phyloP scores from a whole-genome alignment of 2,329 filamentous ascomycete species.

The Cryphonectria japonica region DNA sequence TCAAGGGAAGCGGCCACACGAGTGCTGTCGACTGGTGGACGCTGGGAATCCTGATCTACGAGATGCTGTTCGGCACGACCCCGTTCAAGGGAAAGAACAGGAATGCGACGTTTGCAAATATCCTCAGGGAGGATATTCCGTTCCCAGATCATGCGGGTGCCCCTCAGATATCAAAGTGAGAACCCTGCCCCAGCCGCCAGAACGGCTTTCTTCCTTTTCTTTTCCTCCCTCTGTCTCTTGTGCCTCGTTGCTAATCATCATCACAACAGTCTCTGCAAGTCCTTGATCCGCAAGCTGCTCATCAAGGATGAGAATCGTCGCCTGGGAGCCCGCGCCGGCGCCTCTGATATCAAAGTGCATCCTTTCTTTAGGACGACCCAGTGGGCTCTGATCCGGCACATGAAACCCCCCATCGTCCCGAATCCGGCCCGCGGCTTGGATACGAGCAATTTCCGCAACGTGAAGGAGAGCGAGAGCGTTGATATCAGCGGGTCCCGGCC shows the following conservation, averaged over 20 bases:
- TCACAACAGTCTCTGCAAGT: conserved; percentile 81
- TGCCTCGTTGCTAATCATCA: conserved; percentile 26
- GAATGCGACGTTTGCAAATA: conserved; percentile 97
- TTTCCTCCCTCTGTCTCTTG: no score
- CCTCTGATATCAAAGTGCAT: conserved; percentile 94
- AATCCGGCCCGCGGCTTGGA: conserved; percentile 88
- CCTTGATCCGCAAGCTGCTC: conserved; percentile 89
- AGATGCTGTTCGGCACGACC: conserved; percentile 98
- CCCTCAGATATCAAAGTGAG: conserved; percentile 91
- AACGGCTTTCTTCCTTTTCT: no score
- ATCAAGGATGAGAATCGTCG: conserved; percentile 98
- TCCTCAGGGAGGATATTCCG: conserved; percentile 90
- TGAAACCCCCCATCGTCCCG: conserved; percentile 96
- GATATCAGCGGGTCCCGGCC: conserved; percentile 71
- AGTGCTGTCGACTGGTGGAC: conserved; percentile 99
- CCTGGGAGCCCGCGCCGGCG: conserved; percentile 89
- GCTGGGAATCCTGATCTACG: conserved; percentile 93
- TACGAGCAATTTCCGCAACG: conserved; percentile 95
- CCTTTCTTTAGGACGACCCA: conserved; percentile 95
- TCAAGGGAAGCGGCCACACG: conserved; percentile 97
- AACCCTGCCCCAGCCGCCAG: conserved; percentile 16
- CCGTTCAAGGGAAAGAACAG: conserved; percentile 99
- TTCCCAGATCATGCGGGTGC: conserved; percentile 88
- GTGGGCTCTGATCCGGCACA: conserved; percentile 95
- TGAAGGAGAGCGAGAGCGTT: conserved; percentile 95